A percentile compares a stretch with the other conserved stretches of the same genome.
These are phyloP conservation scores for Aspergillus steynii DNA, from an alignment of 495 filamentous ascomycete species.

Conservation along the genomic window DNA sequence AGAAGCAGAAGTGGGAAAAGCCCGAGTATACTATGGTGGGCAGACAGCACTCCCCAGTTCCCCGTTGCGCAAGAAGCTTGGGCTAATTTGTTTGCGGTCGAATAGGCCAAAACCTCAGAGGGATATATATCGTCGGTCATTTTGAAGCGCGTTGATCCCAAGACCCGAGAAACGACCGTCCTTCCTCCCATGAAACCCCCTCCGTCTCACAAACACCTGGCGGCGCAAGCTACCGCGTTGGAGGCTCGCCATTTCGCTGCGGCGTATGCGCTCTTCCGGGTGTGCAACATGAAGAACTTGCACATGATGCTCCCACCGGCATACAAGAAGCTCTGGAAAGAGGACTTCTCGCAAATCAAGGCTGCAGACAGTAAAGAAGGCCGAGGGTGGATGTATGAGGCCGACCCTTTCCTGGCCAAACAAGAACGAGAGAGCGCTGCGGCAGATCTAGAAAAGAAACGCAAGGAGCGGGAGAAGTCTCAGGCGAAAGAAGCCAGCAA, in stretches of 20 bases:
- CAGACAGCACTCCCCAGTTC: neutral
- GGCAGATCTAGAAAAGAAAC: conserved; percentile 69
- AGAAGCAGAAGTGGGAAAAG: conserved; percentile 92
- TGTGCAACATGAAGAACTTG: conserved; percentile 91
- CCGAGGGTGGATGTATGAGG: conserved; percentile 89
- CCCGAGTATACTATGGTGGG: conserved; percentile 85
- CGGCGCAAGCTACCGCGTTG: conserved; percentile 68
- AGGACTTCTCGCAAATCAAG: conserved; percentile 77
- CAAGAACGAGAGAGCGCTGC: conserved; percentile 76
- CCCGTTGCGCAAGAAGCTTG: conserved; percentile 2
- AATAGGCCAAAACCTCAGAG: conserved; percentile 51
- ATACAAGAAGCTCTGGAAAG: conserved; percentile 85
- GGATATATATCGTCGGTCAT: conserved; percentile 79
- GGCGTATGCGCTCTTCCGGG: conserved; percentile 83
- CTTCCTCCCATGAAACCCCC: conserved; percentile 84
- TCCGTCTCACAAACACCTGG: conserved; percentile 65
- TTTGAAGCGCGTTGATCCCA: conserved; percentile 74
- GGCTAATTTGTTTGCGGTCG: conserved; percentile 13
- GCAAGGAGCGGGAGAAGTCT: conserved; percentile 57
- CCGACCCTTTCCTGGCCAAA: conserved; percentile 83
- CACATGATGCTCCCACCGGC: conserved; percentile 92
- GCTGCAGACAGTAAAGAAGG: conserved; percentile 72
- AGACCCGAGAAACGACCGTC: conserved; percentile 72
- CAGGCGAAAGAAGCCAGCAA: conserved; percentile 56
- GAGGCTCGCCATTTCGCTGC: conserved; percentile 94